Evolutionary conservation across 495 filamentous ascomycete genomes (phyloP), one percentile per base, ranked within the genome.

Genomic region (Immersiella caudata): DNA sequence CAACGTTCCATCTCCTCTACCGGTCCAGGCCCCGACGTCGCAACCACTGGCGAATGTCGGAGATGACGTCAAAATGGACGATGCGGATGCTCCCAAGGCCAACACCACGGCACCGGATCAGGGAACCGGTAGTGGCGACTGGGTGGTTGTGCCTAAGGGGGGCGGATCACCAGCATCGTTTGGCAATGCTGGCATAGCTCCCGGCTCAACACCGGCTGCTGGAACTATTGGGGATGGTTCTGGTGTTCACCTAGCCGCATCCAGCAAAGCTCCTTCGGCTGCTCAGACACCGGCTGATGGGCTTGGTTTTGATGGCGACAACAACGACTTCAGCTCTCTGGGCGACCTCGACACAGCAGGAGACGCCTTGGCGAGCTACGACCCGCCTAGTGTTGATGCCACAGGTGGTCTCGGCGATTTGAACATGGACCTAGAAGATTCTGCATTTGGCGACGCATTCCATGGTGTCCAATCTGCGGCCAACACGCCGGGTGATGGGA

Each of bases 361-460:
- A 5, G 82, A 83, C 67, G 82, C 78, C 0, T 67, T 83, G 22
- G 81, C 78, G 1, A 74, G 76, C n/a, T 83, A 82, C 57, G 78
- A 79, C 36, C 64, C 62, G 9, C 65, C 69, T 1, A 71, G 69
- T 24, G 66, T 73, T 16, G 78, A 75, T 54, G 76, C 65, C 11
- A 14, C 40, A 2, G 78, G 70, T 27, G 82, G 74, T 5, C 77
- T 79, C 7, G 79, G 76, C 14, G 80, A 84, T 65, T 69, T 85
- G 64, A 75, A 80, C 55, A 72, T 80, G 68, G 80, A 78, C 20
- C 79, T 86, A 80, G 83, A 86, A 66, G 84, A 86, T 71, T 82
- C 80, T 18, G 83, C 83, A 11, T 87, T 87, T 70, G 85, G 84
- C 1, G 83, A 87, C 50, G 85, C 85, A 16, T 85, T 86, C 62